Evolutionary conservation across 768 basidiomycete species (phyloP).

Genomic region (Boletales sp.): DNA sequence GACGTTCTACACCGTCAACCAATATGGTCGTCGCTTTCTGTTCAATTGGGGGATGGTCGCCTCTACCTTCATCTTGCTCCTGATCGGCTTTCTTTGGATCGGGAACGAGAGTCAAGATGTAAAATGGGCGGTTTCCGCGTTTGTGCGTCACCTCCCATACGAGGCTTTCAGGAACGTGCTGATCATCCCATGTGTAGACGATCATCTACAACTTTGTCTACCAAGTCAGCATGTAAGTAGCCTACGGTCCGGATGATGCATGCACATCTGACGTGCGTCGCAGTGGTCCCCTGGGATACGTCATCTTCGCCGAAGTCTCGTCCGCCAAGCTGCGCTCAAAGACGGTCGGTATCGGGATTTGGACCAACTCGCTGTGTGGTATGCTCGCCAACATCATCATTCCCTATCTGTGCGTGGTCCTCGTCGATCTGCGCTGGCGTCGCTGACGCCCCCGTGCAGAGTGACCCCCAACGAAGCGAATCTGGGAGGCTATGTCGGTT

Average conservation of each 20-base stretch:
- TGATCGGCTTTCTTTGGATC: constrained; percentile 30
- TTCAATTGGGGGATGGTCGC: constrained; percentile 28
- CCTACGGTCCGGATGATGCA: too few species aligned
- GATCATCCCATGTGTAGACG: constrained; percentile 10
- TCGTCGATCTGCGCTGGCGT: too few species aligned
- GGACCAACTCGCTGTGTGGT: constrained; percentile 21
- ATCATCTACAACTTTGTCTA: constrained; percentile 30
- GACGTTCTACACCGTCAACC: constrained; percentile 24
- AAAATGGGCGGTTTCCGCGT: constrained; percentile 22
- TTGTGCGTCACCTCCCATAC: constrained; percentile 8
- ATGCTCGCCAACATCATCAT: constrained; percentile 26
- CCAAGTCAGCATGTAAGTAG: constrained; percentile 23
- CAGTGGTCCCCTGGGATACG: constrained; percentile 27
- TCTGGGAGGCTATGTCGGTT: constrained; percentile 26
- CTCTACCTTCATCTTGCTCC: constrained; percentile 19
- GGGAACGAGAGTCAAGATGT: constrained; percentile 6
- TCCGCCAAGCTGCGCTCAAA: constrained; percentile 30
- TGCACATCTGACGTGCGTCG: background rate
- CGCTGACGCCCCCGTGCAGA: constrained; percentile 3
- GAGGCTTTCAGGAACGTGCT: background rate
- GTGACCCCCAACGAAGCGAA: constrained; percentile 27
- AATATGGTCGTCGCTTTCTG: constrained; percentile 21
- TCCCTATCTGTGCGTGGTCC: constrained; percentile 24
- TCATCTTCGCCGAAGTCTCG: constrained; percentile 28
- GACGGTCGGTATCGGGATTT: constrained; percentile 26